Evolutionary conservation across 192 early-diverging fungal genomes (phyloP).

Genomic region (Ambispora gerdemannii): DNA sequence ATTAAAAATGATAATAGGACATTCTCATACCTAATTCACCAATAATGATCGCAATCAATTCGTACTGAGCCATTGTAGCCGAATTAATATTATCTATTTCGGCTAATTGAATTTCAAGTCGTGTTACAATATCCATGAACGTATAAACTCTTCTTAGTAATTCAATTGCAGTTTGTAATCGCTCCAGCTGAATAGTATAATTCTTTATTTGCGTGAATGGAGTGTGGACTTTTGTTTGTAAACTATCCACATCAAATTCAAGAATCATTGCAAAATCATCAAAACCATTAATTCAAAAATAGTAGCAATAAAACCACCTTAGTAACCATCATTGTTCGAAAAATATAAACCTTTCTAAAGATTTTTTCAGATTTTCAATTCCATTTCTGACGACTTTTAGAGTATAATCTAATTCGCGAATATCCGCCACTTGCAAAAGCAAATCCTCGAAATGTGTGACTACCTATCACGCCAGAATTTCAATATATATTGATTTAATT

Average conservation of each 20-base stretch:
- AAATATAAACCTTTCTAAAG: slow-evolving; percentile 49
- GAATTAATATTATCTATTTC: slow-evolving; percentile 34
- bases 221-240: slow-evolving; percentile 54
- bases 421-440: slow-evolving; percentile 62
- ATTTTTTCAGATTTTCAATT: slow-evolving; percentile 51
- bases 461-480: slow-evolving; percentile 47
- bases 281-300: background rate
- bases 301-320: background rate
- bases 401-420: slow-evolving; percentile 56
- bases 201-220: slow-evolving; percentile 60
- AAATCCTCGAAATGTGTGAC: slow-evolving; percentile 65
- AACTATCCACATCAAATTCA: slow-evolving; percentile 37
- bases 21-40: slow-evolving; percentile 56
- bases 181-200: slow-evolving; percentile 61
- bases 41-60: slow-evolving; percentile 56
- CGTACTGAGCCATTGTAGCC: slow-evolving; percentile 38
- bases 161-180: slow-evolving; percentile 59
- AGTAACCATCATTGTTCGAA: slow-evolving; percentile 1
- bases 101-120: slow-evolving; percentile 56
- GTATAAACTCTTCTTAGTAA: slow-evolving; percentile 55
- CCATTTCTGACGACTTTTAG: slow-evolving; percentile 52
- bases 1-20: background rate
- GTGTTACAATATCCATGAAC: slow-evolving; percentile 58
- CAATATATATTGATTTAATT: background rate
- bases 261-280: no score